phyloP scores from a whole-genome alignment of 73 alveolate genomes.

The Symbiodinium natans region DNA sequence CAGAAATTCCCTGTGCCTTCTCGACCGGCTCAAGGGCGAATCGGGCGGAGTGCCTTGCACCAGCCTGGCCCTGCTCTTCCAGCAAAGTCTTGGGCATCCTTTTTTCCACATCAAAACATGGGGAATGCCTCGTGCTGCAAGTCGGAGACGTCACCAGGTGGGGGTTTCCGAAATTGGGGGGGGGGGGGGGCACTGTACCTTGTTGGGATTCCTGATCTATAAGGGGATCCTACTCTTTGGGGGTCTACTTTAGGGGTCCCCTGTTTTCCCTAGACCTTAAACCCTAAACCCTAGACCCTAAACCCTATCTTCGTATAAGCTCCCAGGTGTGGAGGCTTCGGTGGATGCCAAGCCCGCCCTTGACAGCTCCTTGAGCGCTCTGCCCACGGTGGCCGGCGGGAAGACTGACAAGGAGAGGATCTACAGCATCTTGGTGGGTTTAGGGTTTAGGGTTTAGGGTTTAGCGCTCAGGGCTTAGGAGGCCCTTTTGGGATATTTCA shows the following conservation, averaged over 20 bases:
- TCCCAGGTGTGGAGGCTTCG: slow-evolving; percentile 60
- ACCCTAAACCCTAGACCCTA: too few species aligned
- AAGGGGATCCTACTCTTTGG: too few species aligned
- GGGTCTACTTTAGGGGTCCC: too few species aligned
- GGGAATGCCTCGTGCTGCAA: slow-evolving; percentile 60
- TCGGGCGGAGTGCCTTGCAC: too few species aligned
- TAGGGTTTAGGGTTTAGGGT: neutral
- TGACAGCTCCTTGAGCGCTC: slow-evolving; percentile 34
- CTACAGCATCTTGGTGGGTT: neutral
- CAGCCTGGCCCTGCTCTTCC: neutral
- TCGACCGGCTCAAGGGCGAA: too few species aligned
- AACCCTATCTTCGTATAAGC: too few species aligned
- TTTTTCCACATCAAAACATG: neutral
- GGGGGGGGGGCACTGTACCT: too few species aligned
- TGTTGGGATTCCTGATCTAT: too few species aligned
- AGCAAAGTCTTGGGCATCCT: neutral
- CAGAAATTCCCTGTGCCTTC: too few species aligned
- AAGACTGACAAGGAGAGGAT: slow-evolving; percentile 69
- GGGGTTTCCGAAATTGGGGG: too few species aligned
- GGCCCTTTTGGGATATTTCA: neutral
- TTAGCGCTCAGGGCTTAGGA: neutral
- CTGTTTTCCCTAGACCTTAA: too few species aligned
- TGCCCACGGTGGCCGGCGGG: slow-evolving; percentile 89
- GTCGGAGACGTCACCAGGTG: slow-evolving; percentile 72
- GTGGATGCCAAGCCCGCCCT: slow-evolving; percentile 86